Conservation (phyloP, 2,329 filamentous ascomycete genomes). For the Xylaria polymorpha region DNA sequence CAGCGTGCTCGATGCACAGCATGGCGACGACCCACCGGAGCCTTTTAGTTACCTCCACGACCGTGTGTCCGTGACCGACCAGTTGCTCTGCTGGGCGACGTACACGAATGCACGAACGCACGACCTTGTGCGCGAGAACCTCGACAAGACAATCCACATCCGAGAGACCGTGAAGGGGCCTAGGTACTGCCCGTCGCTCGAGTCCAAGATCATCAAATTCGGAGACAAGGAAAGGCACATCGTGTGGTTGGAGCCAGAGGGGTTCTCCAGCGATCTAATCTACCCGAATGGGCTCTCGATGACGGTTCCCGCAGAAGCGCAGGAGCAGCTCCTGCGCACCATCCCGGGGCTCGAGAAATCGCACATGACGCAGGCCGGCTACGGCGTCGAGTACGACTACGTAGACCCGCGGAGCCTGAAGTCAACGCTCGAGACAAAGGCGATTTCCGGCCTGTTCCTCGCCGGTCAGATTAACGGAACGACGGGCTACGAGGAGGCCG, state of each 20-base stretch:
- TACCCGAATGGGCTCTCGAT: constrained; percentile 98
- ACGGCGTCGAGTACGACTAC: constrained; percentile 98
- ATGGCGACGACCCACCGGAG: constrained; percentile 84
- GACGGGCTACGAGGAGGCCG: constrained; percentile 97
- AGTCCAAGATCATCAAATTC: constrained; percentile 93
- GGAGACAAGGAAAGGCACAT: constrained; percentile 83
- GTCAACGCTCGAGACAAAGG: constrained; percentile 93
- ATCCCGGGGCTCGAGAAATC: constrained; percentile 90
- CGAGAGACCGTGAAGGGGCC: constrained; percentile 94
- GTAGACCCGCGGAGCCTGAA: constrained; percentile 90
- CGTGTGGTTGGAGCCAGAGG: constrained; percentile 97
- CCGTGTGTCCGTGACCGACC: constrained; percentile 79
- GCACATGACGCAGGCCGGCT: constrained; percentile 92
- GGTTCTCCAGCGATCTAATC: constrained; percentile 87
- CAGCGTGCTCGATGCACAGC: constrained; percentile 74
- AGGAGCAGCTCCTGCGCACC: constrained; percentile 85
- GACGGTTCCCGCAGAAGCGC: constrained; percentile 90
- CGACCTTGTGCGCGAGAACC: constrained; percentile 83
- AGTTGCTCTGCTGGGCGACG: constrained; percentile 87
- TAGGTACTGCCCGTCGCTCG: constrained; percentile 93
- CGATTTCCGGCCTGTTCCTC: constrained; percentile 87
- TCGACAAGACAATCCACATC: constrained; percentile 97
- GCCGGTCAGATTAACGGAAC: constrained; percentile 99
- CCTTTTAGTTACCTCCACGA: constrained; percentile 94
- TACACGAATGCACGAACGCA: constrained; percentile 88